Base-by-base conservation (phyloP, 2,329 filamentous ascomycete species). In the Fusarium sp. region DNA sequence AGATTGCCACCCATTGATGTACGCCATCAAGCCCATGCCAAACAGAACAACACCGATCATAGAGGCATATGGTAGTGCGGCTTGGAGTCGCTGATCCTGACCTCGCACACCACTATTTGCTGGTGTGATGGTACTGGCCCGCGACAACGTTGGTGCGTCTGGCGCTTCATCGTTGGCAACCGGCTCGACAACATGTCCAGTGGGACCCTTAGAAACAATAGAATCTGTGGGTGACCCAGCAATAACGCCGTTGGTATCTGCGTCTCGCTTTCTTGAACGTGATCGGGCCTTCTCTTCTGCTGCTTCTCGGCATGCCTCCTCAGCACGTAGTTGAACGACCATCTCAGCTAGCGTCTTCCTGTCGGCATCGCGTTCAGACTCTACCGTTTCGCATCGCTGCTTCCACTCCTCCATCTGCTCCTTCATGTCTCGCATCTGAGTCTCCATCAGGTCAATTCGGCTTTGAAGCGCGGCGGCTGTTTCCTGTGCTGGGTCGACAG, bases 1-100 rank as follows among this genome's bases (percentile, higher is more conserved):
- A 24, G 76, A 43, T 74, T 94, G 91, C 92, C 92, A 95, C 54
- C 91, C 91, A 76, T 96, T 96, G 73, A 96, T 86, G 80, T 94
- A 95, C 44, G 92, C 92, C 93, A 96, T 96, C 70, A 96, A 79
- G 16, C 93, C 92, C 83, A 96, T 91, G 32, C 93, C 93, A 66
- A 96, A 83, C 59, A 96, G 80, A 27, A 96, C 92, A 32, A 96
- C 93, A 14, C 93, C 91, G 47, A 96, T 81, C 88, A 95, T 94
- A 3, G 92, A 94, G 43, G 91, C 91, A 76, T 95, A 95, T 18
- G 93, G 93, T 63, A 92, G 84, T 59, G 87, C 86, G 47, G 90
- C 78, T 43, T 81, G 74, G 60, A 87, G 76, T 53, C 78, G 83
- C 70, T 81, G 81, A 49, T 86, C 83, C 61, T 78, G 83, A 66